Percentiles rank a stretch among this genome's conserved stretches.
These are phyloP conservation scores for Zygnema circumcarinatum DNA, from an alignment of 139 green algal species.

Conservation along the genomic window DNA sequence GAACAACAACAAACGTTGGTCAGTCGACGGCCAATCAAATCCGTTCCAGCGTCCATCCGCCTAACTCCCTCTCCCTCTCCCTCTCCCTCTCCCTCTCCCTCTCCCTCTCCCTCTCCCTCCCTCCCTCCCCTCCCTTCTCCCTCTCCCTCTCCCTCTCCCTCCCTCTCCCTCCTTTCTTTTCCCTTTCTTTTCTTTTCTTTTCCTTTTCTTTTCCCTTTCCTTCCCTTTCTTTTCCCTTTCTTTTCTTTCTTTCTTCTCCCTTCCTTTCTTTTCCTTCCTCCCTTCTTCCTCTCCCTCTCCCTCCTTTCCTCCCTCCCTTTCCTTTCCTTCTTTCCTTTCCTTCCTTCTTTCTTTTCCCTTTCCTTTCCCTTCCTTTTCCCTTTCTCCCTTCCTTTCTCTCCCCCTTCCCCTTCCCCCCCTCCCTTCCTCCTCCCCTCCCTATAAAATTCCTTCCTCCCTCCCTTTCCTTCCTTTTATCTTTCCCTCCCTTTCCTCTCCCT, in stretches of 20 bases:
- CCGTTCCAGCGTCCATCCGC: too few relatives aligned
- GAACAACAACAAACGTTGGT: too few relatives aligned
- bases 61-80: too few relatives aligned
- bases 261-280: not conserved
- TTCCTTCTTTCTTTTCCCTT: not conserved
- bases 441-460: too few relatives aligned
- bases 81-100: too few relatives aligned
- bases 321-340: too few relatives aligned
- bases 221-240: not conserved
- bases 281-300: not conserved
- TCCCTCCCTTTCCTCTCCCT: not conserved
- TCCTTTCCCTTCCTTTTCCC: not conserved
- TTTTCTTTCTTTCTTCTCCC: not conserved
- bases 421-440: not conserved
- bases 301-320: not conserved
- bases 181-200: conserved; percentile 7
- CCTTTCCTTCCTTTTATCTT: not conserved
- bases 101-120: too few relatives aligned
- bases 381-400: not conserved
- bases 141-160: too few relatives aligned
- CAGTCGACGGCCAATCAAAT: too few relatives aligned
- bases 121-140: too few relatives aligned
- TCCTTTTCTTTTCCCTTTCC: not conserved
- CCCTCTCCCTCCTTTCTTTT: too few relatives aligned
- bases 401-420: not conserved